phyloP scores from a whole-genome alignment of 371 early-diverging fungal species.

The Rhizopus microsporus region DNA sequence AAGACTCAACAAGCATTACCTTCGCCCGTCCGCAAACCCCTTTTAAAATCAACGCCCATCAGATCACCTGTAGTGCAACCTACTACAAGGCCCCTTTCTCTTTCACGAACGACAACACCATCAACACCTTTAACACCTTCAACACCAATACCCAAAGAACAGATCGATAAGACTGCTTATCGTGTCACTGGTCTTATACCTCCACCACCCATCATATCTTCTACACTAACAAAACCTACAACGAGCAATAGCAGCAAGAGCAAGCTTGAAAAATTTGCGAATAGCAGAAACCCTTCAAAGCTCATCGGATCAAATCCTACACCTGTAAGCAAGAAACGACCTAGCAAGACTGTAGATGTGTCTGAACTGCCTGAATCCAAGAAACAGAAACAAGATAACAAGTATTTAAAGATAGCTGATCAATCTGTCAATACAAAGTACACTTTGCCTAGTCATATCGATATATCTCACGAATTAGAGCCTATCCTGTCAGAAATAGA shows the following conservation, averaged over 20 bases:
- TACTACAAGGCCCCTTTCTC: neutral
- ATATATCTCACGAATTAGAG: neutral
- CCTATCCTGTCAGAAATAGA: constrained; percentile 1
- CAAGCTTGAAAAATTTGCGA: constrained; percentile 3
- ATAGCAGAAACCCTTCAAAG: constrained; percentile 1
- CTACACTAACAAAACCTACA: neutral
- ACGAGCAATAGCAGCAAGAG: neutral
- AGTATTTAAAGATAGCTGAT: neutral
- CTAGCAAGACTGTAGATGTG: neutral
- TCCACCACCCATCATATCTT: neutral
- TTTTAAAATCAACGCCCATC: too few relatives aligned
- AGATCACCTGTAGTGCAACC: too few relatives aligned
- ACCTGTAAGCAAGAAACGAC: neutral
- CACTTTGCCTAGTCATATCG: neutral
- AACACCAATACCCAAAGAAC: neutral
- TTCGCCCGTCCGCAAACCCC: neutral
- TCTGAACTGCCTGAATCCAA: neutral
- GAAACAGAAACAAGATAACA: neutral
- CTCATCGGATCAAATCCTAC: neutral
- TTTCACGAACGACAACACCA: neutral
- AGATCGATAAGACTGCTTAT: neutral
- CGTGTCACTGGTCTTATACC: constrained; percentile 1
- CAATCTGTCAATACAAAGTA: neutral
- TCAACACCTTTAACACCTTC: neutral
- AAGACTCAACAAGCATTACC: neutral